Base-by-base conservation (phyloP, 305 asterid species). In the Fraxinus sp. region DNA sequence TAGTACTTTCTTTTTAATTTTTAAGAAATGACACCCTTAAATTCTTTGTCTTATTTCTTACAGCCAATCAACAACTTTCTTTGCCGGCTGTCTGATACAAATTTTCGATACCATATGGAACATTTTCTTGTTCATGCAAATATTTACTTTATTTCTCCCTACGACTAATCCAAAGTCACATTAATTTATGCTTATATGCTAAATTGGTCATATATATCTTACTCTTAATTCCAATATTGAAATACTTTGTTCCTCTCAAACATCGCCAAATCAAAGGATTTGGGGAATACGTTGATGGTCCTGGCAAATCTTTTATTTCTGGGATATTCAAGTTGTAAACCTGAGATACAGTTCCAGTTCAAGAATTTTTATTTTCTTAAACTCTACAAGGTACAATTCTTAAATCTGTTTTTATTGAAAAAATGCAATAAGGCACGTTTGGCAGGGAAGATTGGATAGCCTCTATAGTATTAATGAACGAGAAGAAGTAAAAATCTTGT, bases 41-140 rank as follows among this genome's bases (percentile, higher is more conserved):
- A 59, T 55, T 52, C 14, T 39, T 18, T 78, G 81, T 7, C 74
- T 37, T 44, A 28, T 13, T 76, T 76, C 64, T 52, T 18, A 39
- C 49, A 70, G 39, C 77, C 77, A 49, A 35, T 52, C 70, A 55
- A 28, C 75, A 59, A 33, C 74, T 66, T 75, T 36, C 55, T 39
- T 80, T 81, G 87, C 82, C 82, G 87, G 84, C 84, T n/a, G 18
- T 37, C 74, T 80, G 32, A 76, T 39, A 66, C 14, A 28, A 10
- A 18, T 68, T 71, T 64, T 78, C 83, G 83, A 74, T 74, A 83
- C 76, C 0, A 59, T 59, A 59, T 20, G 86, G 81, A 74, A 76
- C 71, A 14, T 76, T 41, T 62, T 79, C 62, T 79, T 44, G 71
- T 28, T 22, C 78, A 32, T 66, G 83, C 49, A 72, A 30, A 46